phyloP scores from a whole-genome alignment of 2,329 filamentous ascomycete genomes.

The Trichoderma citrinoviride region DNA sequence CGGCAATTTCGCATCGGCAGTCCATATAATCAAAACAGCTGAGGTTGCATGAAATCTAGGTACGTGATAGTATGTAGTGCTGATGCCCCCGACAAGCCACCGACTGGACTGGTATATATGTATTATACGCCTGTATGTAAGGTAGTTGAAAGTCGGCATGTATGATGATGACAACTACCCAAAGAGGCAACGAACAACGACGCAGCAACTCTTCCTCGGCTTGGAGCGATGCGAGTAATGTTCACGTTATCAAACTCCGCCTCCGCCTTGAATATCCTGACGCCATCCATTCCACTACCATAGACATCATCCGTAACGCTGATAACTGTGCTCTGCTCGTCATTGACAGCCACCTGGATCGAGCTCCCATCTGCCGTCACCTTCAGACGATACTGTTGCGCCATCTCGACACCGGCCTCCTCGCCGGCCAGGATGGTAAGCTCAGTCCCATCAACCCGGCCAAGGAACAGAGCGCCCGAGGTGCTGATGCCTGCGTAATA shows the following conservation, averaged over 20 bases:
- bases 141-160: neutral
- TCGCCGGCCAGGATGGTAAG: slow-evolving; percentile 21
- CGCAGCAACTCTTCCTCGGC: neutral
- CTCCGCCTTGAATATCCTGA: slow-evolving; percentile 23
- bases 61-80: no score
- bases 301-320: slow-evolving; percentile 21
- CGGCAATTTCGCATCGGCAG: neutral
- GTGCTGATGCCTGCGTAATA: slow-evolving; percentile 36
- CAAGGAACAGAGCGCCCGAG: slow-evolving; percentile 28
- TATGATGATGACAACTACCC: neutral
- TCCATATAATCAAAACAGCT: neutral
- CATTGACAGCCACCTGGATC: slow-evolving; percentile 23
- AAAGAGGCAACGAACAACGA: neutral
- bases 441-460: slow-evolving; percentile 20
- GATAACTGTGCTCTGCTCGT: slow-evolving; percentile 19
- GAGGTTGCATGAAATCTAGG: neutral
- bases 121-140: neutral
- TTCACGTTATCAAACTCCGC: slow-evolving; percentile 27
- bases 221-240: slow-evolving; percentile 10
- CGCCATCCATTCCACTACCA: slow-evolving; percentile 25
- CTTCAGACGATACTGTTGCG: slow-evolving; percentile 18
- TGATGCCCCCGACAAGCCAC: no score
- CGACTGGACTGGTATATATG: no score
- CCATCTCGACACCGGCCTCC: slow-evolving; percentile 15
- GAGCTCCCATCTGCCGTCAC: slow-evolving; percentile 22